phyloP scores from a whole-genome alignment of 106 monocot genomes.

The Amphibolis antarctica region DNA sequence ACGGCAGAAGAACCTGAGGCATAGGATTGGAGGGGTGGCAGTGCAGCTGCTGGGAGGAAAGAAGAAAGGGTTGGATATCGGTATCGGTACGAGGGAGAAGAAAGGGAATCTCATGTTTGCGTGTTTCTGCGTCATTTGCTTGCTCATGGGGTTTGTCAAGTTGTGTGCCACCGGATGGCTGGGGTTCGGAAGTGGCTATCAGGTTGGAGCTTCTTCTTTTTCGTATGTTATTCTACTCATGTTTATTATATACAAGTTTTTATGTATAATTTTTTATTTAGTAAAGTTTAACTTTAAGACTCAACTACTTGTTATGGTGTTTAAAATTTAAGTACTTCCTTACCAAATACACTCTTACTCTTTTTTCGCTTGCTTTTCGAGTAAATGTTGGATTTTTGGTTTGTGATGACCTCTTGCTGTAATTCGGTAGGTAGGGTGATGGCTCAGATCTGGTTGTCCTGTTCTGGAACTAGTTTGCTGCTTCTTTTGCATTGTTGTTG shows the following conservation, averaged over 20 bases:
- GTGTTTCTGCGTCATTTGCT: conserved; percentile 52
- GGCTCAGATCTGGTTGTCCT: background rate
- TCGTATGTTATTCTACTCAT: too few species aligned
- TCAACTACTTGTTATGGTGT: too few species aligned
- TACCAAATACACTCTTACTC: too few species aligned
- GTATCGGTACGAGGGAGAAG: conserved; percentile 31
- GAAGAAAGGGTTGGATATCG: conserved; percentile 18
- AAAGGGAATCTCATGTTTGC: conserved; percentile 63
- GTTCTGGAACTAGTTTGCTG: background rate
- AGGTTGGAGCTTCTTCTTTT: too few species aligned
- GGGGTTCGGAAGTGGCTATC: too few species aligned
- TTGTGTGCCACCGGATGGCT: conserved; percentile 48
- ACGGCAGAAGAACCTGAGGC: conserved; percentile 26
- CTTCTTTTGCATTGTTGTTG: background rate
- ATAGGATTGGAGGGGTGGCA: conserved; percentile 30
- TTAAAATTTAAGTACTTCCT: too few species aligned
- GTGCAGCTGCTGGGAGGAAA: conserved; percentile 21
- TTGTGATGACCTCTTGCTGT: background rate
- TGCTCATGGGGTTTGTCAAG: conserved; percentile 55
- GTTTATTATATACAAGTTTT: too few species aligned
- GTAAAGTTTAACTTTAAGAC: too few species aligned
- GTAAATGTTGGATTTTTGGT: background rate
- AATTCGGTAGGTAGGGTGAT: background rate
- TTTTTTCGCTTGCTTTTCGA: background rate
- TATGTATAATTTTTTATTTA: too few species aligned